phyloP scores from a whole-genome alignment of 352 stramenopile species.

The Halophytophthora batemanensis region DNA sequence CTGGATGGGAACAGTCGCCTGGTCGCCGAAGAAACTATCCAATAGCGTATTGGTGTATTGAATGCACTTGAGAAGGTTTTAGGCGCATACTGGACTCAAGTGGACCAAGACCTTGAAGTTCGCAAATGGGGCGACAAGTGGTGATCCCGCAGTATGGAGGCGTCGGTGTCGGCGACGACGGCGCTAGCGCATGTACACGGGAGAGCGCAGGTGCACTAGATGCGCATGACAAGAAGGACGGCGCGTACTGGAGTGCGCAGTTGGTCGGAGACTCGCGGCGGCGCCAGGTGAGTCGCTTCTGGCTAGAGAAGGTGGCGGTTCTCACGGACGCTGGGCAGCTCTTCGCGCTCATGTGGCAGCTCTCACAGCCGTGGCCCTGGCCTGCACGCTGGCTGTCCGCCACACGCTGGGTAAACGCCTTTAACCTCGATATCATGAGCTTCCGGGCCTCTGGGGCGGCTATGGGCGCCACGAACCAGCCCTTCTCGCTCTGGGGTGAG shows the following conservation, averaged over 20 bases:
- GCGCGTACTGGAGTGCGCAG: slow-evolving; percentile 5
- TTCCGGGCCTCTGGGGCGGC: slow-evolving; percentile 46
- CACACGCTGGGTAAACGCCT: slow-evolving; percentile 52
- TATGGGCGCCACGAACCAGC: slow-evolving; percentile 53
- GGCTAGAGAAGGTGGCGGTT: slow-evolving; percentile 54
- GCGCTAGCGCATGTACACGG: no score
- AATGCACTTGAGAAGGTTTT: no score
- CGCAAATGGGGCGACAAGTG: slow-evolving; percentile 14
- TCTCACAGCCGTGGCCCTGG: slow-evolving; percentile 79
- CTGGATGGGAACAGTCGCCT: no score
- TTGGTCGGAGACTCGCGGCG: slow-evolving; percentile 9
- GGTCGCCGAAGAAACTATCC: no score
- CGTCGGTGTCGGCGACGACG: neutral
- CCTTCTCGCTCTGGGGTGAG: slow-evolving; percentile 60
- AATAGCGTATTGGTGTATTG: no score
- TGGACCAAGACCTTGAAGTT: no score
- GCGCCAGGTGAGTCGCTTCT: slow-evolving; percentile 45
- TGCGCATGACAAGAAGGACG: slow-evolving; percentile 1
- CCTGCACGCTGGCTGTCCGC: slow-evolving; percentile 45
- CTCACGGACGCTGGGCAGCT: slow-evolving; percentile 50
- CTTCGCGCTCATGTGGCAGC: slow-evolving; percentile 71
- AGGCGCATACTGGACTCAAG: no score
- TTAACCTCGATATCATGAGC: slow-evolving; percentile 52
- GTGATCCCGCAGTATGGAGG: slow-evolving; percentile 18
- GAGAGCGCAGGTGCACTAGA: no score